phyloP scores from a whole-genome alignment of 176 grass and related monocot genomes.

The Aegilops longissima region DNA sequence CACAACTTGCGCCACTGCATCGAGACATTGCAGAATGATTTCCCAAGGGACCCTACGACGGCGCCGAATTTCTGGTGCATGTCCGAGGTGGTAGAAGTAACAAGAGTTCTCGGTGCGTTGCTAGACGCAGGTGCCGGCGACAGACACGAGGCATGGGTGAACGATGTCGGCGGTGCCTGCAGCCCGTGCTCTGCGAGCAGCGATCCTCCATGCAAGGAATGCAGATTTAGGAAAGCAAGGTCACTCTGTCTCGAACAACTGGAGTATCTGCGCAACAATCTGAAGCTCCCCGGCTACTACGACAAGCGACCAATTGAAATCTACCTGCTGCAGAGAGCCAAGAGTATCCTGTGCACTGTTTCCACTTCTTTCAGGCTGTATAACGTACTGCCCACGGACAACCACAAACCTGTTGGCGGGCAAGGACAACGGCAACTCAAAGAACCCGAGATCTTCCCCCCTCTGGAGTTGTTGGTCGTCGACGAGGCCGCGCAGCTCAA shows the following conservation, averaged over 20 bases:
- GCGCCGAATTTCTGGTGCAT: background rate
- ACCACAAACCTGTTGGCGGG: background rate
- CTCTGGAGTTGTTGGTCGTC: background rate
- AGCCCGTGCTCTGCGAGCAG: background rate
- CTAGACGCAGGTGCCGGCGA: background rate
- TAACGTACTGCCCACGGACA: background rate
- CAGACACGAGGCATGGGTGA: background rate
- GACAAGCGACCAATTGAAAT: background rate
- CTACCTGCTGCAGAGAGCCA: background rate
- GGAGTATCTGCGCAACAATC: background rate
- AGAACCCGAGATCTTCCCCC: background rate
- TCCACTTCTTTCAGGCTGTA: slow-evolving; percentile 8
- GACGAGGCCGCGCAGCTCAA: background rate
- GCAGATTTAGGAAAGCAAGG: background rate
- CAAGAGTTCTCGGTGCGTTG: background rate
- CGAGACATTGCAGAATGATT: background rate
- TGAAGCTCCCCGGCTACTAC: background rate
- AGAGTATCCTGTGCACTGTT: background rate
- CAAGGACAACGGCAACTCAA: background rate
- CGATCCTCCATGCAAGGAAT: background rate
- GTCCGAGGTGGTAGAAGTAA: background rate
- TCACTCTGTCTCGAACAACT: background rate
- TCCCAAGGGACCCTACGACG: background rate
- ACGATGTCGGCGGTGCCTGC: background rate
- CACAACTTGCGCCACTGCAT: background rate